Evolutionary conservation across 2,329 filamentous ascomycete species (phyloP), one percentile per base, ranked within the genome.

Genomic region (Colletotrichum karsti): DNA sequence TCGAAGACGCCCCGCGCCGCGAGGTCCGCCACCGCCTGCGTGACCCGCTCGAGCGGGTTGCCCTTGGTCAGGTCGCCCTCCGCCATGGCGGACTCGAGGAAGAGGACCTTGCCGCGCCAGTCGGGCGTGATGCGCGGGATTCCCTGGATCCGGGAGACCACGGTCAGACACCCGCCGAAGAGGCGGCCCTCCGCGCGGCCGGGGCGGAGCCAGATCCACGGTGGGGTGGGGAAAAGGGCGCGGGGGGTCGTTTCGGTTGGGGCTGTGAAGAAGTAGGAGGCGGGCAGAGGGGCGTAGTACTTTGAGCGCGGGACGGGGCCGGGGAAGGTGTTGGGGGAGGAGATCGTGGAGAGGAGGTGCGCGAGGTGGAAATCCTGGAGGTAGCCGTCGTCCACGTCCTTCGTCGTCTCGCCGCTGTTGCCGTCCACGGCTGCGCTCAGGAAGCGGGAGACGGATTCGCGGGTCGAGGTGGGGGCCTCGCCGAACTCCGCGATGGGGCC

Each of bases 101-200:
- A 82, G 30, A 81, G 73, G 63, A 81, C 77, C 13, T 77, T 71
- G 6, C 79, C 76, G 5, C 73, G 63, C 81, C 82, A 81, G 71
- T 80, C 76, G 0, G 80, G 78, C 3, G 72, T 72, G 33, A 83
- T 74, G 1, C 70, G 69, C 1, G 65, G 73, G 10, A 83, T 72
- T 1, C 77, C 81, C 2, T 72, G 69, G 7, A 83, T 63, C 1
- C 81, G 80, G 5, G 75, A 77, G 48, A 81, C 76, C n/a, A 82
- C 78, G 0, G 79, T 79, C 15, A 83, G 72, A 37, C 80, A 83
- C 2, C 79, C 81, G 20, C 81, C 82, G 42, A 83, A 83, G 72
- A 75, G 81, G 37, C 79, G 81, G 2, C 85, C 87, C 7, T 83
- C 67, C 1, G 75, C 76, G 48, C 72, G 75, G 0, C 79, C 80